Evolutionary conservation across 2,329 filamentous ascomycete genomes (phyloP), one percentile per base, ranked within the genome.

Genomic region (Colletotrichum aenigma): DNA sequence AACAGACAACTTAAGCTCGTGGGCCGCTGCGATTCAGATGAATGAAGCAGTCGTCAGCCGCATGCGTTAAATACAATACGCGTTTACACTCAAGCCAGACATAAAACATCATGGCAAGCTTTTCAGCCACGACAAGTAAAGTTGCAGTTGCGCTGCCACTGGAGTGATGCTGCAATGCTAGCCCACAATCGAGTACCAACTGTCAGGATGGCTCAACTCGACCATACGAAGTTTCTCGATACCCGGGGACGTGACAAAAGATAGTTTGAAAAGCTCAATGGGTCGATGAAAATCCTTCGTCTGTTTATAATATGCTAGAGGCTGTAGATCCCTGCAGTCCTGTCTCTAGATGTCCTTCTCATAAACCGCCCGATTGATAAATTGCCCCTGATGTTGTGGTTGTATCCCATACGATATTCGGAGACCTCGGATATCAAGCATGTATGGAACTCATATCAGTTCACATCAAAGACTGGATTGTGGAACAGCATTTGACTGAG

Each of bases 1-100:
- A 15, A n/a, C 9, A 1, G 30, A 15, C 61, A 34, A 69, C 66
- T 55, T 66, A 32, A 55, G 36, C 68, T 71, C 67, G 52, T 62
- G 52, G 68, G 52, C 52, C 30, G 28, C 18, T 0, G 24, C 16
- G 52, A 24, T 28, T 64, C 48, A 48, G 32, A 24, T 34, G 32
- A 61, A 30, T 60, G 55, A 21, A 21, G 21, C 52, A 9, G 13
- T 69, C 52, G 34, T 21, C 15, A 43, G 55, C 52, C 55, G 7
- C 34, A 36, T 60, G 34, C 28, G 8, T 30, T 8, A 48, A 55
- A 68, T 68, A 6, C 10, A 26, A 32, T n/a, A 69, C 52, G 12
- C 13, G n/a, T 38, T 43, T 21, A 10, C 5, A 34, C 38, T 55
- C n/a, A 56, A 36, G 28, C 26, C 38, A 48, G 18, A 48, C 6